These are phyloP conservation scores for Lactarius sanguifluus DNA, from an alignment of 768 basidiomycete species.

Conservation along the genomic window DNA sequence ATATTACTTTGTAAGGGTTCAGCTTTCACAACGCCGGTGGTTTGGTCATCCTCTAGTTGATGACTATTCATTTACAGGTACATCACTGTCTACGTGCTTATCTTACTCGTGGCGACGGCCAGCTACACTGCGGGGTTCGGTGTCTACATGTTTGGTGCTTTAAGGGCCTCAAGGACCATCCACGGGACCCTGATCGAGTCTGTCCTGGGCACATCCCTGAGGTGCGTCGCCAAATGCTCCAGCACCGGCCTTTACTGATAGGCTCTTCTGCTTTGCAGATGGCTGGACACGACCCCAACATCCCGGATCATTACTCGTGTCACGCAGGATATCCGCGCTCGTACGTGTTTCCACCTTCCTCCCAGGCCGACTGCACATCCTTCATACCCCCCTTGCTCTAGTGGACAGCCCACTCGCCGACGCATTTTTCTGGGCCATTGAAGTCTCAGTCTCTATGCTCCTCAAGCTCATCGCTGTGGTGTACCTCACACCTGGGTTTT, in stretches of 20 bases:
- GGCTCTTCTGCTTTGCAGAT: constrained; percentile 34
- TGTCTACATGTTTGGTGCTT: constrained; percentile 45
- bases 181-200: constrained; percentile 53
- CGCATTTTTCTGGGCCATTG: constrained; percentile 33
- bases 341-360: constrained; percentile 25
- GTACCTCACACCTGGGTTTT: constrained; percentile 41
- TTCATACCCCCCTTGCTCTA: constrained; percentile 6
- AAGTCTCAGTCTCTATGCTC: constrained; percentile 37
- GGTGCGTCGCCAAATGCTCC: constrained; percentile 44
- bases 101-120: constrained; percentile 38
- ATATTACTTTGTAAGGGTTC: constrained; percentile 37
- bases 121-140: constrained; percentile 39
- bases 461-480: constrained; percentile 42
- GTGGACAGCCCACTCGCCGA: constrained; percentile 40
- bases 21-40: neutral
- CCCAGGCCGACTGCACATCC: neutral
- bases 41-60: neutral
- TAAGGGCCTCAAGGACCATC: constrained; percentile 55
- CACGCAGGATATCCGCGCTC: constrained; percentile 59
- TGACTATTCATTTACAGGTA: constrained; percentile 41
- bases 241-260: neutral
- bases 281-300: constrained; percentile 51
- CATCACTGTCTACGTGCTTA: constrained; percentile 42
- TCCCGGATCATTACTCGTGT: constrained; percentile 63
- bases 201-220: constrained; percentile 58